Evolutionary conservation across 306 rosid genomes (phyloP).

Genomic region (Biancaea sappan): DNA sequence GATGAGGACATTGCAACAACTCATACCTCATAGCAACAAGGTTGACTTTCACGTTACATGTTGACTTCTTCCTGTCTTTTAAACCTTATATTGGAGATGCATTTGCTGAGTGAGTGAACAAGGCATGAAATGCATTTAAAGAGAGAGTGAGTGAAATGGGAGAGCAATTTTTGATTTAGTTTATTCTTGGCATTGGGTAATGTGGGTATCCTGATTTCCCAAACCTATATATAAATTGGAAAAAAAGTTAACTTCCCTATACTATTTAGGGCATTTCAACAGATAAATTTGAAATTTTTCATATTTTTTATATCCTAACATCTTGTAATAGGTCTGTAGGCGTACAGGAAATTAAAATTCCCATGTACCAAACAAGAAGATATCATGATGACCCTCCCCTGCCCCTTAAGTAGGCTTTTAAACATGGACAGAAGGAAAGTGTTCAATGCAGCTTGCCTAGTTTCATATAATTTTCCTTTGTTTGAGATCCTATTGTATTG

Average conservation of each 20-base stretch:
- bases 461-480: constrained; percentile 7
- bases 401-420: not conserved
- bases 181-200: not conserved
- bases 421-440: not conserved
- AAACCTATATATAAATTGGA: not conserved
- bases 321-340: not conserved
- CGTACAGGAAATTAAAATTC: not conserved
- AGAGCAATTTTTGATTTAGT: not conserved
- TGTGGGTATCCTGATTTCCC: not conserved
- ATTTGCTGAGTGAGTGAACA: constrained; percentile 11
- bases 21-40: constrained; percentile 89
- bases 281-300: not conserved
- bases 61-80: not conserved
- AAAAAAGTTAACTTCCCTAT: not conserved
- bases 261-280: not conserved
- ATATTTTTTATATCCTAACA: not conserved
- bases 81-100: not conserved
- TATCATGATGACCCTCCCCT: not conserved
- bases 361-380: not conserved
- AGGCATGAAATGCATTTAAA: not conserved
- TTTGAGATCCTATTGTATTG: constrained; percentile 19
- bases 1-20: constrained; percentile 86
- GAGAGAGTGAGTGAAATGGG: constrained; percentile 13
- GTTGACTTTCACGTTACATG: constrained; percentile 41
- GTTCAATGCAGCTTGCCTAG: not conserved